phyloP scores from a whole-genome alignment of 768 basidiomycete species.

The Tricholoma hemisulphureum region DNA sequence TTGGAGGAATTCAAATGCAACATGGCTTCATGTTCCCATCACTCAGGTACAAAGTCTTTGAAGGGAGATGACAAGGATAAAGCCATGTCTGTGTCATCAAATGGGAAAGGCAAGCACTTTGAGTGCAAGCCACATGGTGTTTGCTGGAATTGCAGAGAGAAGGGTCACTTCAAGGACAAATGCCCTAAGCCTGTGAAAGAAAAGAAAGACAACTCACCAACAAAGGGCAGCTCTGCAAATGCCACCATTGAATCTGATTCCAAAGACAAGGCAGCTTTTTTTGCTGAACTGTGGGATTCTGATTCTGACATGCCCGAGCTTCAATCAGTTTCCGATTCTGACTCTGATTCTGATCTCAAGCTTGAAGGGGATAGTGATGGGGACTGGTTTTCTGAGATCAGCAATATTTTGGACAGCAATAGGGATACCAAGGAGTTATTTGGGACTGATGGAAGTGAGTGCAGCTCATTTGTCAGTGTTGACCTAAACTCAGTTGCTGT shows the following conservation, averaged over 20 bases:
- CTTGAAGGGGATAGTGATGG: background rate
- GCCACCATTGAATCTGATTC: background rate
- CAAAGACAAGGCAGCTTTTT: constrained; percentile 1
- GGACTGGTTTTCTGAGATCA: too few relatives aligned
- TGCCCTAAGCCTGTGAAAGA: background rate
- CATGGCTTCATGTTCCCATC: background rate
- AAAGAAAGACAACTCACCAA: background rate
- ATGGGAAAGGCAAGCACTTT: background rate
- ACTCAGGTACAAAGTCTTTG: background rate
- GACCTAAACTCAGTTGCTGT: background rate
- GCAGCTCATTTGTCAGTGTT: background rate
- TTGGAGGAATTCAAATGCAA: too few relatives aligned
- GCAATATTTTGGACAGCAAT: background rate
- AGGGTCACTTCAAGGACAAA: too few relatives aligned
- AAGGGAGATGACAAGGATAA: constrained; percentile 3
- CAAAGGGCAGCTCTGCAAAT: constrained; percentile 1
- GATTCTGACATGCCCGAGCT: too few relatives aligned
- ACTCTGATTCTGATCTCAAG: background rate
- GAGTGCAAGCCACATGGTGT: too few relatives aligned
- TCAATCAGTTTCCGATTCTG: background rate
- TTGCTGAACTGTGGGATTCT: too few relatives aligned
- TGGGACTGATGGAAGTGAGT: background rate
- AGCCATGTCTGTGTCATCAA: background rate
- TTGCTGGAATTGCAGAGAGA: too few relatives aligned
- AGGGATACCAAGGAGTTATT: background rate